Evolutionary conservation across 1,284 basidiomycete species (phyloP).

Genomic region (Cryptococcus sp.): DNA sequence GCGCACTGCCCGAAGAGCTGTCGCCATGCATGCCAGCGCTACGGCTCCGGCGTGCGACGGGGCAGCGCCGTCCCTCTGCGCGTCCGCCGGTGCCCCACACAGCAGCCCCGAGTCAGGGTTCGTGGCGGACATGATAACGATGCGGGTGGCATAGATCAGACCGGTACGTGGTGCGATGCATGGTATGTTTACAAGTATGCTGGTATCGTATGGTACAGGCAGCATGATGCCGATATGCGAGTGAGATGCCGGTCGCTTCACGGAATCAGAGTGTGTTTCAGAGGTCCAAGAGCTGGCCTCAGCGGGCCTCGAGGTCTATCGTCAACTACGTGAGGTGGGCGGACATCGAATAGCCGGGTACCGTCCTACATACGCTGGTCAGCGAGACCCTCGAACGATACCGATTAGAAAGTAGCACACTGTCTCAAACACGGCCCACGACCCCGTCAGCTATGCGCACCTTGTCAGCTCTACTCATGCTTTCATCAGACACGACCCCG

Average conservation of each 20-base stretch:
- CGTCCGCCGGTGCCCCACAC: too few relatives aligned
- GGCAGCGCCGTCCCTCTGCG: too few relatives aligned
- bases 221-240: neutral
- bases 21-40: too few relatives aligned
- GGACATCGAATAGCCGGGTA: constrained; percentile 30
- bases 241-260: constrained; percentile 6
- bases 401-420: constrained; percentile 23
- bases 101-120: too few relatives aligned
- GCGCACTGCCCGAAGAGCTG: too few relatives aligned
- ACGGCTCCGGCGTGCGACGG: too few relatives aligned
- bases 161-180: too few relatives aligned
- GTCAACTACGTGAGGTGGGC: constrained; percentile 32
- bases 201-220: neutral
- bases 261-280: constrained; percentile 33
- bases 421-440: constrained; percentile 47
- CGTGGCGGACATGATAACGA: too few relatives aligned
- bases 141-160: too few relatives aligned
- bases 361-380: constrained; percentile 29
- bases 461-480: neutral
- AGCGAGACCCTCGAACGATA: neutral
- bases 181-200: too few relatives aligned
- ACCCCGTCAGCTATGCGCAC: constrained; percentile 28
- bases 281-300: constrained; percentile 29
- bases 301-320: constrained; percentile 23
- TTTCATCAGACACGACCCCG: neutral